These are phyloP conservation scores for Oidiodendron maius DNA, from an alignment of 495 filamentous ascomycete species.

Conservation along the genomic window DNA sequence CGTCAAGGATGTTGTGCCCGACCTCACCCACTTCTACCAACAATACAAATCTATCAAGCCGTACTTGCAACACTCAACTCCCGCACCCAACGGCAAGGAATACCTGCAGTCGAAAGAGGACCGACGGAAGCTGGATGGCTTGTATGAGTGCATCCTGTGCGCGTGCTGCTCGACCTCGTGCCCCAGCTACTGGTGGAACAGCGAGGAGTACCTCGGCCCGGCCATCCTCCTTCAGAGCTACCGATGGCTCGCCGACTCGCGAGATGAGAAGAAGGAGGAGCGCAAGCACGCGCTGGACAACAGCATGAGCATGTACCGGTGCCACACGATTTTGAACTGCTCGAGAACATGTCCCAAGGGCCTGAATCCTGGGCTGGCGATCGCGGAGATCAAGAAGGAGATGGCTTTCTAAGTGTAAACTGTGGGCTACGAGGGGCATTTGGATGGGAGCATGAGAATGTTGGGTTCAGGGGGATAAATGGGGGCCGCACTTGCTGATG, in stretches of 20 bases:
- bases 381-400: conserved; percentile 98
- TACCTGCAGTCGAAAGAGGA: conserved; percentile 83
- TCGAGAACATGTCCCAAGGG: conserved; percentile 96
- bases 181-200: conserved; percentile 99
- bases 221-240: conserved; percentile 95
- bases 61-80: conserved; percentile 84
- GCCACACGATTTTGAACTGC: conserved; percentile 99
- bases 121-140: conserved; percentile 91
- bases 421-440: background rate
- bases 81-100: conserved; percentile 75
- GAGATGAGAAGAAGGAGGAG: conserved; percentile 82
- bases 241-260: conserved; percentile 88
- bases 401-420: conserved; percentile 57
- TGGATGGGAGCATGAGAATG: background rate
- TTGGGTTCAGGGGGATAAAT: background rate
- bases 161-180: conserved; percentile 98
- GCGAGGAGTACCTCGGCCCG: conserved; percentile 94
- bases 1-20: conserved; percentile 96
- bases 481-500: background rate
- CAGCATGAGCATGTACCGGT: conserved; percentile 96
- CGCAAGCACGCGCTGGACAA: conserved; percentile 90
- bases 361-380: conserved; percentile 87
- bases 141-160: conserved; percentile 99
- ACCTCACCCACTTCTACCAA: conserved; percentile 98
- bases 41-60: conserved; percentile 99